A percentile compares a stretch with the other conserved stretches of the same genome.
Evolutionary conservation across 352 stramenopile genomes (phyloP).

Genomic region (Globisporangium canariense): DNA sequence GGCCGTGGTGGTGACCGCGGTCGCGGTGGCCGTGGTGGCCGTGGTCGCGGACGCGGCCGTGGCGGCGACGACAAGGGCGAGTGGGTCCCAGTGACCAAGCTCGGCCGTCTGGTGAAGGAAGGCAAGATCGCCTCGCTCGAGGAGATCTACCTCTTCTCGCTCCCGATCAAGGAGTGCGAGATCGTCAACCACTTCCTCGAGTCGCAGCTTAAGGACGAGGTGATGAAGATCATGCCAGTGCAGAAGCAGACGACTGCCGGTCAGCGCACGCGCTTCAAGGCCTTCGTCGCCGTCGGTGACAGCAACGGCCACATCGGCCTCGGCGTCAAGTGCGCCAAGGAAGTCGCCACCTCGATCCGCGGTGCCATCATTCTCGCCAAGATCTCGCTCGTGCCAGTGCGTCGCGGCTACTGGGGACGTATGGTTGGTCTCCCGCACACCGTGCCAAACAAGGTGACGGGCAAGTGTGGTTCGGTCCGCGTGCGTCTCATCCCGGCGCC

Average conservation of each 20-base stretch:
- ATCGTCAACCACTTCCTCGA: constrained; percentile 99
- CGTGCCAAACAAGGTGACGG: constrained; percentile 98
- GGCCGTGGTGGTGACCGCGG: constrained; percentile 83
- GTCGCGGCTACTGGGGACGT: constrained; percentile 98
- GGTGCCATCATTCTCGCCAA: constrained; percentile 99
- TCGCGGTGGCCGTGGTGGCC: constrained; percentile 81
- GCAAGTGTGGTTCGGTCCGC: constrained; percentile 99
- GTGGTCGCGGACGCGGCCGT: constrained; percentile 82
- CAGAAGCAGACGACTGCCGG: constrained; percentile 99
- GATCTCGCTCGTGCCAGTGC: constrained; percentile 97
- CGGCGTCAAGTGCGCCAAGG: constrained; percentile 98
- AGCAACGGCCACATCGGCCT: constrained; percentile 98
- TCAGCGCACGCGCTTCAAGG: constrained; percentile 99
- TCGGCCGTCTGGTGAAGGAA: constrained; percentile 99
- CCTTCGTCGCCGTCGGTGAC: constrained; percentile 99
- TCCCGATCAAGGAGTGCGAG: constrained; percentile 99
- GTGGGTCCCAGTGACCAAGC: constrained; percentile 99
- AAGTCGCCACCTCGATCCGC: constrained; percentile 99
- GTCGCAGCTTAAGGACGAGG: constrained; percentile 98
- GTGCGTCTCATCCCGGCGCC: constrained; percentile 99
- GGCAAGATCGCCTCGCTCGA: constrained; percentile 99
- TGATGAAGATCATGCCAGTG: constrained; percentile 99
- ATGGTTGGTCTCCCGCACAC: constrained; percentile 95
- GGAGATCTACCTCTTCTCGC: constrained; percentile 99
- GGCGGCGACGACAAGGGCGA: constrained; percentile 92